phyloP scores from a whole-genome alignment of 306 rosid species.

The Pachyrhizus erosus region DNA sequence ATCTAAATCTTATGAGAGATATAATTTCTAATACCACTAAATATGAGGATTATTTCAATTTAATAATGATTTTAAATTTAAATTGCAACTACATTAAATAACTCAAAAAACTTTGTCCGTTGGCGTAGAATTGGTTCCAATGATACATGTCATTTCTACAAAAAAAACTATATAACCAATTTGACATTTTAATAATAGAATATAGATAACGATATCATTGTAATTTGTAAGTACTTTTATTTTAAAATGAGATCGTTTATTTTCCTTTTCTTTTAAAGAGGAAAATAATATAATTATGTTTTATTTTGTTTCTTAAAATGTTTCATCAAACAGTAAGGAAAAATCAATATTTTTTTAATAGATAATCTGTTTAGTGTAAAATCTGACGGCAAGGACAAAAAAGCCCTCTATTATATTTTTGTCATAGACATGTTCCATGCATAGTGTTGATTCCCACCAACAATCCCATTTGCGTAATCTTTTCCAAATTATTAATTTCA shows the following conservation, averaged over 20 bases:
- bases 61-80: too few species aligned
- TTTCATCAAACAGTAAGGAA: background rate
- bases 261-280: background rate
- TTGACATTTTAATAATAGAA: background rate
- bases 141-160: too few species aligned
- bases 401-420: background rate
- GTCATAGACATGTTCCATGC: conserved; percentile 27
- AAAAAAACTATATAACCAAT: background rate
- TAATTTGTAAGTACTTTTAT: background rate
- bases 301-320: background rate
- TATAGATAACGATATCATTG: background rate
- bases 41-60: too few species aligned
- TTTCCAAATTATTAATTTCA: background rate
- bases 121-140: too few species aligned
- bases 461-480: conserved; percentile 1
- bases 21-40: background rate
- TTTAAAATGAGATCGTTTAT: background rate
- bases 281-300: background rate
- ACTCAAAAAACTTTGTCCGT: too few species aligned
- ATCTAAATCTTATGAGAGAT: background rate
- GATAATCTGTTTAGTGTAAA: background rate
- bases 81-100: too few species aligned
- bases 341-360: background rate
- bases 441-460: conserved; percentile 27
- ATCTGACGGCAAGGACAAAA: background rate